Conservation (phyloP, 1,284 basidiomycete species). For the Sanghuangporus baumii region DNA sequence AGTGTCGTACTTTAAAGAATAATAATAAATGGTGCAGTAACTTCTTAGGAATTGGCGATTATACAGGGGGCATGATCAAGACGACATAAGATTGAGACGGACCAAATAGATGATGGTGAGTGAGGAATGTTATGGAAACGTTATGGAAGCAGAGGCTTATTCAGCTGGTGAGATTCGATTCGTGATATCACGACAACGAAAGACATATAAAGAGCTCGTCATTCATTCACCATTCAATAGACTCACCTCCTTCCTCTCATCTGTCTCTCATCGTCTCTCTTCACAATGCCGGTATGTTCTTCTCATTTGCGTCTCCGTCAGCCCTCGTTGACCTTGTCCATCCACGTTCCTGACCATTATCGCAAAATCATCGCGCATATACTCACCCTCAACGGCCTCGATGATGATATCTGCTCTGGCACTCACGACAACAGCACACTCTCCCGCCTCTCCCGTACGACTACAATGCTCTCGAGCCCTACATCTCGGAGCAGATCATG, state of each 20-base stretch:
- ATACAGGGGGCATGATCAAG: too few species aligned
- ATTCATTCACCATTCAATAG: too few species aligned
- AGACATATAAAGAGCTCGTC: neutral
- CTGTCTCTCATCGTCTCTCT: neutral
- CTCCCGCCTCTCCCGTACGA: constrained; percentile 83
- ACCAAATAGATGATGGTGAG: too few species aligned
- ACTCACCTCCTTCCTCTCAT: neutral
- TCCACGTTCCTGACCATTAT: neutral
- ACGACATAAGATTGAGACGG: too few species aligned
- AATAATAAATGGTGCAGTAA: too few species aligned
- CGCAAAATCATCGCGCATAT: constrained; percentile 4
- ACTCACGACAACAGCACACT: neutral
- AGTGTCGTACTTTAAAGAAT: too few species aligned
- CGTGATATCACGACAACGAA: neutral
- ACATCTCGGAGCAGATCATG: constrained; percentile 81
- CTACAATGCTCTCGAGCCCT: constrained; percentile 86
- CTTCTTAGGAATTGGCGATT: too few species aligned
- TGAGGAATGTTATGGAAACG: neutral
- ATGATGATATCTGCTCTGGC: neutral
- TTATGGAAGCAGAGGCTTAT: neutral
- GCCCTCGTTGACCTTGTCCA: neutral
- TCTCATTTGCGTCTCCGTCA: neutral
- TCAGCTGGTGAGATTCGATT: neutral
- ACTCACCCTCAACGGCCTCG: neutral
- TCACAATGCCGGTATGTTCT: neutral